Percentiles rank a stretch among this genome's conserved stretches.
Evolutionary conservation across 257 asterid genomes (phyloP).

Genomic region (Linderniella brevidens): DNA sequence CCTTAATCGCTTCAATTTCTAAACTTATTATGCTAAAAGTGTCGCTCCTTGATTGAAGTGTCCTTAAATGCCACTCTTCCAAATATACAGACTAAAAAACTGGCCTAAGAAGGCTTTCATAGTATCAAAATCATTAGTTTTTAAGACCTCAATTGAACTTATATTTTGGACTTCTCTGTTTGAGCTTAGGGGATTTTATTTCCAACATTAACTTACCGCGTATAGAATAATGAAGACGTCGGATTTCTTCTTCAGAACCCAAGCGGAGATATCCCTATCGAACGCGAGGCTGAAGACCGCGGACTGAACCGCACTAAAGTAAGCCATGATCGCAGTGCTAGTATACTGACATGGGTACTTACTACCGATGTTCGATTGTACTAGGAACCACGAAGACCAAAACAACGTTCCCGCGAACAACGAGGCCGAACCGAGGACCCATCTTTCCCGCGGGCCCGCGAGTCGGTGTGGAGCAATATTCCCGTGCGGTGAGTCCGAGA

Average conservation of each 20-base stretch:
- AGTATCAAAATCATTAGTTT: too few species aligned
- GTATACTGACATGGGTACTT: slow-evolving; percentile 60
- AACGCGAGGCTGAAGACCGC: slow-evolving; percentile 27
- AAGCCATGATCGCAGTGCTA: slow-evolving; percentile 54
- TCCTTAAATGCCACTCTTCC: too few species aligned
- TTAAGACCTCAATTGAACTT: too few species aligned
- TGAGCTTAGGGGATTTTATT: too few species aligned
- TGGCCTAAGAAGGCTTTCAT: too few species aligned
- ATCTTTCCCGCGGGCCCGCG: slow-evolving; percentile 15
- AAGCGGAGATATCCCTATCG: slow-evolving; percentile 25
- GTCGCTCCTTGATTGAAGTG: too few species aligned
- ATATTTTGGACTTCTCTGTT: too few species aligned
- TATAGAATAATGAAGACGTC: slow-evolving; percentile 36
- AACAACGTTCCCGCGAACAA: slow-evolving; percentile 43
- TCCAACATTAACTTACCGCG: slow-evolving; percentile 30
- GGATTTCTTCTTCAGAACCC: slow-evolving; percentile 27
- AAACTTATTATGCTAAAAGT: too few species aligned
- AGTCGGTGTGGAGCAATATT: slow-evolving; percentile 3
- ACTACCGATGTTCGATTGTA: slow-evolving; percentile 35
- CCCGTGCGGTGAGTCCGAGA: slow-evolving; percentile 11
- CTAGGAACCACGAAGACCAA: slow-evolving; percentile 69
- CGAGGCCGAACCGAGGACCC: slow-evolving; percentile 46
- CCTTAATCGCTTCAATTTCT: too few species aligned
- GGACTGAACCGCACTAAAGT: slow-evolving; percentile 49
- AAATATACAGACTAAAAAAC: too few species aligned